Evolutionary conservation across 306 rosid species (phyloP), one percentile per base, ranked within the genome.

Genomic region (Begonia peltatifolia): DNA sequence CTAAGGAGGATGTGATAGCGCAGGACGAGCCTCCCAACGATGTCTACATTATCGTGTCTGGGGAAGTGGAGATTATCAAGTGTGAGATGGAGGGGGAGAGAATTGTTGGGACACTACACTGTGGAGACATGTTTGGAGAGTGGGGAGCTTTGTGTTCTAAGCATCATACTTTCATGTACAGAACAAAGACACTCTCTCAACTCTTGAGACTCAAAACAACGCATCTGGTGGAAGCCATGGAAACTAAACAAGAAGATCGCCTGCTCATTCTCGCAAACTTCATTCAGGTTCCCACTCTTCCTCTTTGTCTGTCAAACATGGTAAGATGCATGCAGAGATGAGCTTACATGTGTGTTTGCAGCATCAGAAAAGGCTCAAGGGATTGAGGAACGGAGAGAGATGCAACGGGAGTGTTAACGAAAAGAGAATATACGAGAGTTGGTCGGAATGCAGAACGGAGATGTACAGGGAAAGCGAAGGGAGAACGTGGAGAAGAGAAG

Each of bases 181-280:
- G 95, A 74, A 85, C 97, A 55, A 85, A 67, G 72, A 78, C 87
- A 14, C 85, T 90, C 56, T 80, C 97, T 54, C 95, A 90, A 36
- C 84, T 90, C 68, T 54, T 85, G 74, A 80, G 83, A 60, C 68
- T 90, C 54, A 90, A 85, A 71, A 80, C 87, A 43, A 65, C 43
- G 52, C 68, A 60, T 50, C 73, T 90, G 14, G 20, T 70, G 14
- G 84, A 90, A 67, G 72, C 74, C 47, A 83, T 77, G 85, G 80
- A 80, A 68, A 54, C 50, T 22, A 78, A 56, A 11, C 75, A 65
- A 18, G 73, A 72, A 53, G 97, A 83, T 61, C 78, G 70, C 22
- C 64, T 53, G 14, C 60, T 50, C 66, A 78, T 90, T 42, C 71
- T 78, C 57, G 73, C 76, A 44, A 90, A 85, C 65, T 79, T 85